Percentiles rank a stretch among this genome's conserved stretches.
Evolutionary conservation across 305 asterid species (phyloP).

Genomic region (Fraxinus angustifolia): DNA sequence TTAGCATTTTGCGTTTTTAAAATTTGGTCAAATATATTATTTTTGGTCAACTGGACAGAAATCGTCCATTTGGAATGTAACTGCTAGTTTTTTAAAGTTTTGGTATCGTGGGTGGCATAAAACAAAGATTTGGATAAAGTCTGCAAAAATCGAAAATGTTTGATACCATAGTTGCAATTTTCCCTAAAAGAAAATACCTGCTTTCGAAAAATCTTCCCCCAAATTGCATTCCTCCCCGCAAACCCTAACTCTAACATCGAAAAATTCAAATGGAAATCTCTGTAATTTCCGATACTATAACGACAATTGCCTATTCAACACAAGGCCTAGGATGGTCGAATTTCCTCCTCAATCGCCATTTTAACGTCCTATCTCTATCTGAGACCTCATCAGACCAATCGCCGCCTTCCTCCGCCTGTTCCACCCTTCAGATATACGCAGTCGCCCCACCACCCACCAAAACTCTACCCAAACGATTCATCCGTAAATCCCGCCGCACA

Average conservation of each 20-base stretch:
- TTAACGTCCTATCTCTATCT: constrained; percentile 30
- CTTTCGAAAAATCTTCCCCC: constrained; percentile 23
- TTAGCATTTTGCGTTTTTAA: no score
- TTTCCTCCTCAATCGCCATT: constrained; percentile 38
- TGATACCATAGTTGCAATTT: no score
- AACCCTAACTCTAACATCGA: constrained; percentile 21
- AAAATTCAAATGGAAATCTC: constrained; percentile 51
- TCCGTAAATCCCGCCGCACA: constrained; percentile 50
- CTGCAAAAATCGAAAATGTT: no score
- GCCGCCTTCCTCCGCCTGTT: constrained; percentile 15
- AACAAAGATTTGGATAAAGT: no score
- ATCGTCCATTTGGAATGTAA: no score
- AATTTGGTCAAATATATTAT: no score
- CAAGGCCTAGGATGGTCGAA: constrained; percentile 48
- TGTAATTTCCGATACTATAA: constrained; percentile 51
- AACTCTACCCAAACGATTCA: constrained; percentile 45
- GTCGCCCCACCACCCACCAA: constrained; percentile 53
- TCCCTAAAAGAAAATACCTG: neutral
- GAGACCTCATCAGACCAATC: constrained; percentile 52
- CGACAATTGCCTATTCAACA: constrained; percentile 40
- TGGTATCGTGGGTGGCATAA: no score
- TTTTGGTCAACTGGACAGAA: no score
- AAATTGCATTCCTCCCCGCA: constrained; percentile 5
- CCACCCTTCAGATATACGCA: constrained; percentile 42
- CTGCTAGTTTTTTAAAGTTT: no score